Base-by-base conservation (phyloP, 2,329 filamentous ascomycete genomes). In the Drechslera avenae region DNA sequence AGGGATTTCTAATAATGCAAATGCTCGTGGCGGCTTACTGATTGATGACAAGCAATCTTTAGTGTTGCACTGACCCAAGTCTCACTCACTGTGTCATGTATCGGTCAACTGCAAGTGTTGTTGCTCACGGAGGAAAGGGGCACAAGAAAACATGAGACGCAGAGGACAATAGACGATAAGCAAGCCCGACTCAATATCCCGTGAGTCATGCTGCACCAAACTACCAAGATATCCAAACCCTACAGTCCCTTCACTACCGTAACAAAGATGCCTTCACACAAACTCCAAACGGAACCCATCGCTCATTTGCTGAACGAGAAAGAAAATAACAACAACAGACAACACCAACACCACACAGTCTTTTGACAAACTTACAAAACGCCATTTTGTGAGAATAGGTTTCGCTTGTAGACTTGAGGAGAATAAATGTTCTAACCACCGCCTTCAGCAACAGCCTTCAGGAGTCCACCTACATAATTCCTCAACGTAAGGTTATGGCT, bases 401-500 rank as follows among this genome's bases (percentile, higher is more conserved):
- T 33, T 35, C 13, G 21, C 41, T 28, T 28, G 26, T 28, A 10
- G 12, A 3, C 10, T 28, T 28, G 10, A 28, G 10, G 12, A 28
- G 26, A 28, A 28, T 5, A 4, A 28, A 28, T 28, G 12, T 28
- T 12, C 52, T 54, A 67, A 18, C 64, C 63, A 28, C 67, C 70
- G 16, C 71, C 69, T 42, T 69, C 67, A 31, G 67, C 63, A 46
- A 73, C 59, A 9, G 71, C 72, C 56, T 67, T 72, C n/a, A 72
- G 58, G 39, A 75, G 44, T 1, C 66, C 60, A 2, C 62, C 66
- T 62, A 76, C 67, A 28, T 76, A 75, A 42, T 73, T 71, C 46
- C 65, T 71, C 39, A 77, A 54, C 23, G 69, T 73, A 26, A 72
- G 58, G 59, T 91, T 91, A 69, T 90, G 85, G 26, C 86, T 83